Evolutionary conservation across 768 basidiomycete genomes (phyloP).

Genomic region (Rickenella mellea): DNA sequence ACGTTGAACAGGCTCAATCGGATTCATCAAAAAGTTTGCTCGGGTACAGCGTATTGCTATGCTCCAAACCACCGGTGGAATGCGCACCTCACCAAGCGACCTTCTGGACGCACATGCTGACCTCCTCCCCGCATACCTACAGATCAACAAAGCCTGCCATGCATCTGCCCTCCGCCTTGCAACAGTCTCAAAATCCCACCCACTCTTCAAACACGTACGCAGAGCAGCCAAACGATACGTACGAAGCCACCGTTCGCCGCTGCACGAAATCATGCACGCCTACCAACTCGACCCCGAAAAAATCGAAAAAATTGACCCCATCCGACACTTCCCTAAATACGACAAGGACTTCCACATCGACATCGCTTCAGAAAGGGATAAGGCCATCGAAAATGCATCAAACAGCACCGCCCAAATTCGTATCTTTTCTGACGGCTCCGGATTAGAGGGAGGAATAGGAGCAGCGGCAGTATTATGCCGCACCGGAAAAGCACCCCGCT

Average conservation of each 20-base stretch:
- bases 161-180: slow-evolving; percentile 5
- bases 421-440: background rate
- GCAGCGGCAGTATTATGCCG: slow-evolving; percentile 1
- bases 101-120: slow-evolving; percentile 4
- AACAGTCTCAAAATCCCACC: slow-evolving; percentile 9
- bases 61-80: slow-evolving; percentile 10
- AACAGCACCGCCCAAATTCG: background rate
- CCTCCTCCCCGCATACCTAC: slow-evolving; percentile 4
- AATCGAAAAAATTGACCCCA: slow-evolving; percentile 5
- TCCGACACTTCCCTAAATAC: background rate
- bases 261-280: slow-evolving; percentile 9
- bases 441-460: background rate
- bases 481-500: background rate
- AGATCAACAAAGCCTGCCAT: slow-evolving; percentile 2
- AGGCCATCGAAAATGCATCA: background rate
- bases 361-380: slow-evolving; percentile 1
- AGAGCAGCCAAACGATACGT: background rate
- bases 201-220: background rate
- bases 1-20: background rate
- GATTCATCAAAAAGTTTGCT: background rate
- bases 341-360: background rate
- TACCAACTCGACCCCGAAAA: background rate
- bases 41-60: slow-evolving; percentile 13
- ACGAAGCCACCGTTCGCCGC: background rate
- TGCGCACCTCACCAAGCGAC: slow-evolving; percentile 8